Conservation (phyloP, 1,284 basidiomycete genomes). For the Pyrrhoderma lamaoense region DNA sequence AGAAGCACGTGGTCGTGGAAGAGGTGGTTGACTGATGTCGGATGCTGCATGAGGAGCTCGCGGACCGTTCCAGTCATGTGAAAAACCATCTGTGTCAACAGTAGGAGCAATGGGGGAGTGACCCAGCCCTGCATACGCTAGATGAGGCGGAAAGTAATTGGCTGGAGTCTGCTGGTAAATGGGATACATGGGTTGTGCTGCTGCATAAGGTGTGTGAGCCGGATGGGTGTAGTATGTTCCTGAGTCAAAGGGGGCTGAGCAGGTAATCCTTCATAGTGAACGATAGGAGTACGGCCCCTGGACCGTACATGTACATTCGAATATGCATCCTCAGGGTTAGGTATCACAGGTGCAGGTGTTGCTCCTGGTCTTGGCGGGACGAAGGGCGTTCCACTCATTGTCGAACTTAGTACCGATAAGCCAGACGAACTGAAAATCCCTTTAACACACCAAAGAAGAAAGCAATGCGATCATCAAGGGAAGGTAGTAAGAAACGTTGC, state of each 20-base stretch:
- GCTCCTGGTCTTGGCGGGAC: constrained; percentile 8
- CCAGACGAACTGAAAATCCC: too few species aligned
- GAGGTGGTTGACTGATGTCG: neutral
- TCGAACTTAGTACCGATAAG: too few species aligned
- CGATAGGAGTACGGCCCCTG: neutral
- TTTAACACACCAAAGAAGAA: neutral
- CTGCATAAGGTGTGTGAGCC: too few species aligned
- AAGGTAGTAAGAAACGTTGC: neutral
- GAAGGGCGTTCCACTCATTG: too few species aligned
- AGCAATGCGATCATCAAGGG: neutral
- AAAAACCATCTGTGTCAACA: neutral
- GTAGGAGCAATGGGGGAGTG: too few species aligned
- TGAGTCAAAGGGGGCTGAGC: neutral
- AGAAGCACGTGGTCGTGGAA: neutral
- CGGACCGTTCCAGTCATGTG: constrained; percentile 3
- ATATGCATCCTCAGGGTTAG: too few species aligned
- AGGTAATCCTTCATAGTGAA: neutral
- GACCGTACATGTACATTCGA: too few species aligned
- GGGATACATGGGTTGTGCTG: too few species aligned
- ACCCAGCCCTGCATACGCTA: too few species aligned
- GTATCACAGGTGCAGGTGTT: neutral
- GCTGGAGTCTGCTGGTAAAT: too few species aligned
- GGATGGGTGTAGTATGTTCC: neutral
- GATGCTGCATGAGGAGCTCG: neutral
- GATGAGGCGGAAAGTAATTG: too few species aligned